Evolutionary conservation across 805 yeast species (phyloP).

Genomic region (Yarrowia sp.): DNA sequence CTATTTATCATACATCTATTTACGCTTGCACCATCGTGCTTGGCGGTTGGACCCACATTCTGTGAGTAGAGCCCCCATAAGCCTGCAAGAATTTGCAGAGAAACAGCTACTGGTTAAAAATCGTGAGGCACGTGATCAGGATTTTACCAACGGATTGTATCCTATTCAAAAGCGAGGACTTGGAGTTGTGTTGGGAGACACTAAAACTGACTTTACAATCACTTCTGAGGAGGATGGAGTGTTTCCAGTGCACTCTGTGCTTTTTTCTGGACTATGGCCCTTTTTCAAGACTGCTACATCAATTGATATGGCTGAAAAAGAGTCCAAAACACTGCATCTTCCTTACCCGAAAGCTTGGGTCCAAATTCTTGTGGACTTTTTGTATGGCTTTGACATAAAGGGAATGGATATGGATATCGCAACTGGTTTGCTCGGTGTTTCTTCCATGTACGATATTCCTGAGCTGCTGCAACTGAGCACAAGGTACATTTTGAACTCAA

Average conservation of each 20-base stretch:
- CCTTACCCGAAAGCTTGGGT: not conserved
- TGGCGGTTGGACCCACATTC: too few species aligned
- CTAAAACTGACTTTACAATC: not conserved
- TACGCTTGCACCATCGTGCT: too few species aligned
- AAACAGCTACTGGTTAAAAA: not conserved
- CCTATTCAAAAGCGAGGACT: not conserved
- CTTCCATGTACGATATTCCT: not conserved
- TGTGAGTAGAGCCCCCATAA: too few species aligned
- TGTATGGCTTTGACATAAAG: not conserved
- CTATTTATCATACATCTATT: too few species aligned
- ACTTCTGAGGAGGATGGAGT: not conserved
- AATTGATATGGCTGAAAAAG: not conserved
- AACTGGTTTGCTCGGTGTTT: not conserved
- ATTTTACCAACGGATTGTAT: not conserved
- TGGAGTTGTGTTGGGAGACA: not conserved
- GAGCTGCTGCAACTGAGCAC: not conserved
- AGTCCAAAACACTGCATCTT: not conserved
- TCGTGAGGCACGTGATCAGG: not conserved
- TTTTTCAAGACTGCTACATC: not conserved
- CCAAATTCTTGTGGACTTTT: not conserved
- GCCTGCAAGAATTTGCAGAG: too few species aligned
- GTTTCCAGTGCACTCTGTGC: not conserved
- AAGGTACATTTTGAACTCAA: too few species aligned
- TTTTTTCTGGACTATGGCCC: not conserved
- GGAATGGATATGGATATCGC: not conserved